phyloP scores from a whole-genome alignment of 192 early-diverging fungal species.

The Gigaspora rosea region DNA sequence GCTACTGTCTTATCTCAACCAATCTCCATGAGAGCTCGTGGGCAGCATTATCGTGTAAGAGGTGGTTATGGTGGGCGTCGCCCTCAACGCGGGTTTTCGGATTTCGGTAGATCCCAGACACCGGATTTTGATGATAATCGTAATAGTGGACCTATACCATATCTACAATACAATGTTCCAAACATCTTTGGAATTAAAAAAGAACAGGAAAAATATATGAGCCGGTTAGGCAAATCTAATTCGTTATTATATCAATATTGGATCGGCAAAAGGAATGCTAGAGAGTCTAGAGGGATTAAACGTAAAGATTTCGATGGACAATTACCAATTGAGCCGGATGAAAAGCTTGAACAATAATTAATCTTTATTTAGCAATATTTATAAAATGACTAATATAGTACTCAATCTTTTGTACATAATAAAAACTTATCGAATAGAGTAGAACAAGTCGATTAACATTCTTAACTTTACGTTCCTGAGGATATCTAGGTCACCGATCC shows the following conservation, averaged over 20 bases:
- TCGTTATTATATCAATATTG: constrained; percentile 28
- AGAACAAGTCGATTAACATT: too few relatives aligned
- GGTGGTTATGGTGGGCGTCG: neutral
- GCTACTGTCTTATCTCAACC: neutral
- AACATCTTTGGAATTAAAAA: neutral
- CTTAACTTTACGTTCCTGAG: too few relatives aligned
- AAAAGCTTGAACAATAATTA: neutral
- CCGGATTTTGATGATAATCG: neutral
- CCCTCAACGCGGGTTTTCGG: neutral
- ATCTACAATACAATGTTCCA: neutral
- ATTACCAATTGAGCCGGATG: neutral
- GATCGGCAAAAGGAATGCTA: neutral
- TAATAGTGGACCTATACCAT: constrained; percentile 10
- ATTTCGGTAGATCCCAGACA: neutral
- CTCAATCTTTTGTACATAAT: too few relatives aligned
- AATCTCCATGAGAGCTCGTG: neutral
- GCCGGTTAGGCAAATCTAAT: neutral
- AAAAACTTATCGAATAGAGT: too few relatives aligned
- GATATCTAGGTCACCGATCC: too few relatives aligned
- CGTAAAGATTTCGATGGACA: constrained; percentile 4
- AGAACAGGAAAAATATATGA: constrained; percentile 17
- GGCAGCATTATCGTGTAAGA: neutral
- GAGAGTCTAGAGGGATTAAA: neutral
- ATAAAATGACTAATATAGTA: too few relatives aligned
- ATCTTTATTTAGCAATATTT: too few relatives aligned